Percentiles rank a stretch among this genome's conserved stretches.
These are phyloP conservation scores for Cystofilobasidium bisporidii DNA, from an alignment of 768 basidiomycete genomes.

Conservation along the genomic window DNA sequence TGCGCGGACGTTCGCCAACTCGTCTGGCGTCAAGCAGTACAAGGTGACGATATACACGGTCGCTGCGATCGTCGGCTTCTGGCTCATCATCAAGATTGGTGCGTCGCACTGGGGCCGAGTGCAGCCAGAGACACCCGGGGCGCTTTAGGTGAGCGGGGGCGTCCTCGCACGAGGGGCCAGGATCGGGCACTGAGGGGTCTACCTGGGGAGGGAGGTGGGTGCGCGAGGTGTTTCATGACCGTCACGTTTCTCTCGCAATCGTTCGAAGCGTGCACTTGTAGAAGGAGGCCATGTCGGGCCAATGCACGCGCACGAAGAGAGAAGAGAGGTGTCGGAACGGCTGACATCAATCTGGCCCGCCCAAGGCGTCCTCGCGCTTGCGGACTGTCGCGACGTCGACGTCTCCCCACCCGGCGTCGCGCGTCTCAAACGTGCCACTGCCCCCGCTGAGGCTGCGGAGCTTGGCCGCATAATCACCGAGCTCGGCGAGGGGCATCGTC, in stretches of 20 bases:
- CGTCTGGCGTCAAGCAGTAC: slow-evolving; percentile 57
- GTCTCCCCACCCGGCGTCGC: slow-evolving; percentile 61
- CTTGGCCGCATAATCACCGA: slow-evolving; percentile 70
- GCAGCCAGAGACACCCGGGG: too few species aligned
- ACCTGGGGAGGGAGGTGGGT: too few species aligned
- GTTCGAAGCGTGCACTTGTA: too few species aligned
- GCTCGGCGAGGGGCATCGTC: slow-evolving; percentile 64
- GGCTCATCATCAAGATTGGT: slow-evolving; percentile 49
- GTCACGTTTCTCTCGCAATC: neutral
- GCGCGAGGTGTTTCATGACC: neutral
- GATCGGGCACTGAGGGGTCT: too few species aligned
- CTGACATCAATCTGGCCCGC: neutral
- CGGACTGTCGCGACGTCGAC: slow-evolving; percentile 51
- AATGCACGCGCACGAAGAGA: too few species aligned
- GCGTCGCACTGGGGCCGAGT: slow-evolving; percentile 8
- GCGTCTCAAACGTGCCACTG: slow-evolving; percentile 70
- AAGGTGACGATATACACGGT: slow-evolving; percentile 58
- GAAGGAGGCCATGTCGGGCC: too few species aligned
- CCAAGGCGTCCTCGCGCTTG: slow-evolving; percentile 45
- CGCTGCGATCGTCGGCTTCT: slow-evolving; percentile 49
- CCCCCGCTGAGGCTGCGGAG: slow-evolving; percentile 73
- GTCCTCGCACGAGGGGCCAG: too few species aligned
- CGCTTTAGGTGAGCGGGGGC: too few species aligned
- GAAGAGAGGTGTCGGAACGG: neutral
- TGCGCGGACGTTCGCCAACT: slow-evolving; percentile 61